These are phyloP conservation scores for Sarocladium brachiariae DNA, from an alignment of 2,329 filamentous ascomycete species.

Conservation along the genomic window DNA sequence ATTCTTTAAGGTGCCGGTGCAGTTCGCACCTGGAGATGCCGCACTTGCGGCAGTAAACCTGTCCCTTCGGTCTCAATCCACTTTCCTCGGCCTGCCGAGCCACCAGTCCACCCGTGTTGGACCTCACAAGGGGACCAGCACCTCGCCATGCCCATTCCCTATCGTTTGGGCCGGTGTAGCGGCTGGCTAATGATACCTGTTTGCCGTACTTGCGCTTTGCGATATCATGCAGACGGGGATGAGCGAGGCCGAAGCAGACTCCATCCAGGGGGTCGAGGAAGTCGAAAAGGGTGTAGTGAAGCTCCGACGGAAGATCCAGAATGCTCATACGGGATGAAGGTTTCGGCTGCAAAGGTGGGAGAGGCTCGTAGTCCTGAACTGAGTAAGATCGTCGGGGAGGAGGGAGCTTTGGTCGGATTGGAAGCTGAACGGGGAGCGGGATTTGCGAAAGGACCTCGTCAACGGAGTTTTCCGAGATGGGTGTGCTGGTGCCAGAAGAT, in stretches of 20 bases:
- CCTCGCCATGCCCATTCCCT: slow-evolving; percentile 59
- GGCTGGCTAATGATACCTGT: slow-evolving; percentile 46
- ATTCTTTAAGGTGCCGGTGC: slow-evolving; percentile 53
- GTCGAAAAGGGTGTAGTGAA: slow-evolving; percentile 55
- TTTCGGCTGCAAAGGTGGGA: slow-evolving; percentile 36
- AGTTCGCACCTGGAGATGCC: slow-evolving; percentile 55
- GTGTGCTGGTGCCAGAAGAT: not conserved
- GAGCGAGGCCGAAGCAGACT: slow-evolving; percentile 53
- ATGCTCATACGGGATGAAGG: slow-evolving; percentile 40
- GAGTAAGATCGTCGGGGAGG: slow-evolving; percentile 51
- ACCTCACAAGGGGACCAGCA: slow-evolving; percentile 37
- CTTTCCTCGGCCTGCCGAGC: slow-evolving; percentile 13
- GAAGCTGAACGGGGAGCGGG: slow-evolving; percentile 15
- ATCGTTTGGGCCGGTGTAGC: slow-evolving; percentile 54
- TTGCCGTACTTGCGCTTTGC: slow-evolving; percentile 47
- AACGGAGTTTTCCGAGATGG: not conserved
- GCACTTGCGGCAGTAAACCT: slow-evolving; percentile 57
- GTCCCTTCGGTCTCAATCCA: slow-evolving; percentile 48
- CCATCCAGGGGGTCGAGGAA: slow-evolving; percentile 59
- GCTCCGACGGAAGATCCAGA: slow-evolving; percentile 48
- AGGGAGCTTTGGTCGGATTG: slow-evolving; percentile 29
- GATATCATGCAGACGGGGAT: slow-evolving; percentile 51
- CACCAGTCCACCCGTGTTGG: slow-evolving; percentile 14
- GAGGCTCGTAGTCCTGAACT: slow-evolving; percentile 52
- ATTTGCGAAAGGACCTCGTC: slow-evolving; percentile 16